Base-by-base conservation (phyloP, 2,329 filamentous ascomycete genomes). In the Sarocladium oryzae region DNA sequence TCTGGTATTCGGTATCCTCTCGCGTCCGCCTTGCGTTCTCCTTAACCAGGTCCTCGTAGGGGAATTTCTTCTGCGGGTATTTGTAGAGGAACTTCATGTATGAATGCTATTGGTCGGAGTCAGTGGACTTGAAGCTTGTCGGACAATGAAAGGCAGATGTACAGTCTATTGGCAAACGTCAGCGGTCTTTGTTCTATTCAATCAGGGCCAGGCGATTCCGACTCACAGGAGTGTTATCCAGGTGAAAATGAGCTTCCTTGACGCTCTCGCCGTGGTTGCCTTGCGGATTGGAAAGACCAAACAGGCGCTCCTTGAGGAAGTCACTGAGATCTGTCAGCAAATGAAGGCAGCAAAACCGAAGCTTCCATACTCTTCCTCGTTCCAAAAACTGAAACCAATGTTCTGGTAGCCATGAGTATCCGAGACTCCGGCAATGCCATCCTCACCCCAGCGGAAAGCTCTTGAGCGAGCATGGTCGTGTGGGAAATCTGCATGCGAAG, bases 11-110 rank as follows among this genome's bases (percentile, higher is more conserved):
- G 45, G 81, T 81, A 56, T 96, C 91, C 59, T 83, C 66, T 66
- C 85, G 88, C 52, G 79, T 78, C 57, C 91, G 82, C 58, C 77
- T 81, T 38, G 84, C 90, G 64, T 96, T 97, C 63, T 95, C 89
- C 56, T 88, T 75, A 57, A 95, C 73, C 43, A 97, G 75, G 57
- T 96, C 84, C 67, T 96, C 79, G 73, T 97, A 97, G 2, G 92
- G 93, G 62, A 97, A 97, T 56, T 85, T 83, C 61, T 79, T 81
- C 70, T 97, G 92, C 1, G 93, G 93, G 61, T 96, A 95, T 70
- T 97, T 97, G 80, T 97, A 97, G 58, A 97, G 84, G 64, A 85
- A 95, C 69, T 97, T 97, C 92, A 97, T 97, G 75, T 97, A 97
- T 24, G 92, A 95, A 70, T 96, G 91, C 21, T 45, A 55, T 61